Evolutionary conservation across 2,329 filamentous ascomycete genomes (phyloP).

Genomic region (Chaetomiaceae sp.): DNA sequence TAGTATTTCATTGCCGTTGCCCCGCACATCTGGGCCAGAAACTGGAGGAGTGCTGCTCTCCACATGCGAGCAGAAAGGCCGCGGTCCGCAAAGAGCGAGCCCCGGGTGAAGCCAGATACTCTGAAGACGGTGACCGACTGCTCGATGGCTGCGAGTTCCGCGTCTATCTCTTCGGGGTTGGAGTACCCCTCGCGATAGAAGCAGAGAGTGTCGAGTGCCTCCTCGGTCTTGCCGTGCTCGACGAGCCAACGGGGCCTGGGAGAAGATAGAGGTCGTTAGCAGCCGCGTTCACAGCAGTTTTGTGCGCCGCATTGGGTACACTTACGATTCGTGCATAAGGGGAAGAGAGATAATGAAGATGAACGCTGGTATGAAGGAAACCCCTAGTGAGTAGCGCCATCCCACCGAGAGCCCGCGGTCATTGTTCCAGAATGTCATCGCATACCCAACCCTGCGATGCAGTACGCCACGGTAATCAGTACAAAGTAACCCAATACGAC

Average conservation of each 20-base stretch:
- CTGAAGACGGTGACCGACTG: slow-evolving; percentile 38
- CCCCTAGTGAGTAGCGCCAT: slow-evolving; percentile 49
- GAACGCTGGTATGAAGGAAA: slow-evolving; percentile 46
- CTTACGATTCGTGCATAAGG: slow-evolving; percentile 51
- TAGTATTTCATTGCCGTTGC: slow-evolving; percentile 59
- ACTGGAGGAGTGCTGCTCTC: slow-evolving; percentile 53
- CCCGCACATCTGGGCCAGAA: slow-evolving; percentile 57
- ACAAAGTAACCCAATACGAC: no score
- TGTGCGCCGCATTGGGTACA: slow-evolving; percentile 5
- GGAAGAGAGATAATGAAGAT: slow-evolving; percentile 47
- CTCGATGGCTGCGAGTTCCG: slow-evolving; percentile 44
- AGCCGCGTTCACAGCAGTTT: neutral
- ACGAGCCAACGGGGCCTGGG: slow-evolving; percentile 52
- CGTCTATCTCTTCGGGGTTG: slow-evolving; percentile 33
- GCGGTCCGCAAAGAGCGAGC: slow-evolving; percentile 45
- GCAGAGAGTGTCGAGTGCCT: slow-evolving; percentile 40
- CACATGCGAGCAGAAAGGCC: slow-evolving; percentile 49
- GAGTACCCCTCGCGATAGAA: slow-evolving; percentile 46
- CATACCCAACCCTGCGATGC: slow-evolving; percentile 48
- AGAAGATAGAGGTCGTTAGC: neutral
- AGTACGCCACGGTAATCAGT: no score
- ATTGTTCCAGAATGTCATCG: slow-evolving; percentile 48
- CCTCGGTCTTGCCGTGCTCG: slow-evolving; percentile 42
- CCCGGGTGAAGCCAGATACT: slow-evolving; percentile 36
- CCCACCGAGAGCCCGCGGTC: slow-evolving; percentile 41